Conservation (phyloP, 495 filamentous ascomycete species). For the Beverwykella pulmonaria region DNA sequence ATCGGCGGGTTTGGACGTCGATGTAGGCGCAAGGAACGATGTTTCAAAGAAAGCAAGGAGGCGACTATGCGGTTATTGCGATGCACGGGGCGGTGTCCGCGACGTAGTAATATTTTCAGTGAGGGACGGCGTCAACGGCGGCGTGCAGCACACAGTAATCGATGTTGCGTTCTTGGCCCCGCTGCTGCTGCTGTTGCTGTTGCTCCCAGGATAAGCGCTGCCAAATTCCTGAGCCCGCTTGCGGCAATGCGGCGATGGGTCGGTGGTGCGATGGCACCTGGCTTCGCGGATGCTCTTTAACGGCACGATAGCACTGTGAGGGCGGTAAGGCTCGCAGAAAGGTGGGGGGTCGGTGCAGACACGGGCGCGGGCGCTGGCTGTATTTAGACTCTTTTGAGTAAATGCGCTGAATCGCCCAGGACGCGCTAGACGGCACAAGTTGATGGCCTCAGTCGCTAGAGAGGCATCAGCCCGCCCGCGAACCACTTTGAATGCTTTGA, state of each 20-base stretch:
- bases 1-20: constrained; percentile 21
- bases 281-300: not conserved
- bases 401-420: no score
- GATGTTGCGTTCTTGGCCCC: not conserved
- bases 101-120: no score
- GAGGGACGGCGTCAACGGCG: no score
- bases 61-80: no score
- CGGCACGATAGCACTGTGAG: not conserved
- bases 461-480: not conserved
- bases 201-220: constrained; percentile 6
- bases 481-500: not conserved
- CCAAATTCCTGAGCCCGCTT: constrained; percentile 23
- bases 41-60: constrained; percentile 18
- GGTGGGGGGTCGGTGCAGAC: not conserved
- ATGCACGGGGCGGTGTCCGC: no score
- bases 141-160: not conserved
- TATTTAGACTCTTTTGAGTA: not conserved
- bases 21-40: not conserved
- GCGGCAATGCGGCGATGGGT: not conserved
- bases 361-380: not conserved
- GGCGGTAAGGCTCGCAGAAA: not conserved
- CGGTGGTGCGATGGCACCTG: not conserved
- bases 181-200: not conserved
- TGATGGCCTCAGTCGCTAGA: not conserved
- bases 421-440: no score